These are phyloP conservation scores for Boletus rubropictus DNA, from an alignment of 768 basidiomycete genomes.

Conservation along the genomic window DNA sequence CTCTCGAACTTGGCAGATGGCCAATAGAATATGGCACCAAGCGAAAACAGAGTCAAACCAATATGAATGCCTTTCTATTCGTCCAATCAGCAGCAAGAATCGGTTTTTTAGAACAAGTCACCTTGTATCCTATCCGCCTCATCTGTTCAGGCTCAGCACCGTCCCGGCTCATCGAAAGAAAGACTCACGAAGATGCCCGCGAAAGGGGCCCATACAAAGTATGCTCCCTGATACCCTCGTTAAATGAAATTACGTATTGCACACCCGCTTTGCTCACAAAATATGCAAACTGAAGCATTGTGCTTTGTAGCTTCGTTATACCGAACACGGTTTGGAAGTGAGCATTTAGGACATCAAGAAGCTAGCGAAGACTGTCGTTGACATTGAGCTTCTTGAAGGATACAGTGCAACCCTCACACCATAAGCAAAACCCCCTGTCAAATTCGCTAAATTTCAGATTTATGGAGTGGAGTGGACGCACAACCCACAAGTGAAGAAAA, in stretches of 20 bases:
- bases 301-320: constrained; percentile 65
- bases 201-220: constrained; percentile 53
- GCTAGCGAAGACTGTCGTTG: constrained; percentile 34
- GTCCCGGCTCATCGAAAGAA: not conserved
- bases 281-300: constrained; percentile 69
- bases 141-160: constrained; percentile 36
- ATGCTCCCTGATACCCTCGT: constrained; percentile 42
- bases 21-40: constrained; percentile 76
- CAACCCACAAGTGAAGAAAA: constrained; percentile 66
- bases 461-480: not conserved
- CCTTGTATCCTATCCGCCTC: constrained; percentile 63
- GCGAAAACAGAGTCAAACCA: constrained; percentile 52
- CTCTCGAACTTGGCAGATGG: constrained; percentile 61
- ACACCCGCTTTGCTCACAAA: constrained; percentile 39
- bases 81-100: not conserved
- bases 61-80: constrained; percentile 55
- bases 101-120: constrained; percentile 5
- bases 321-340: constrained; percentile 70
- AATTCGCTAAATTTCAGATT: not conserved
- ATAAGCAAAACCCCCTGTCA: constrained; percentile 62
- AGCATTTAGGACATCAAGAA: constrained; percentile 63
- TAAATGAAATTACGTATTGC: not conserved
- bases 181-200: constrained; percentile 51
- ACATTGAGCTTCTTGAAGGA: not conserved
- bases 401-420: constrained; percentile 38